Conservation (phyloP, 202 grass and related monocot species). For the Schoenoplectus triqueter region DNA sequence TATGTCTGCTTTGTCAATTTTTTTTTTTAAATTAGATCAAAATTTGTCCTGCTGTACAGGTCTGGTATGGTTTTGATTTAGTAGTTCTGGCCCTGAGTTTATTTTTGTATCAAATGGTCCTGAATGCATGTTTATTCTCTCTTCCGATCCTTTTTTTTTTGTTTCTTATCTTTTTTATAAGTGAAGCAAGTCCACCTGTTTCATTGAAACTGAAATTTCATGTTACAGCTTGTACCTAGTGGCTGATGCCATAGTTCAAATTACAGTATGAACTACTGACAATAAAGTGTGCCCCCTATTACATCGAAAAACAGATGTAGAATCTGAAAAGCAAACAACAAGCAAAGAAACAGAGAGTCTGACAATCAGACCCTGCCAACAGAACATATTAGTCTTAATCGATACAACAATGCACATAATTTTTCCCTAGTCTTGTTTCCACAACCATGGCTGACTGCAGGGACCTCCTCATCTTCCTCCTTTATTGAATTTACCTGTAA, state of each 20-base stretch:
- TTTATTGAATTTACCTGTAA: too few relatives aligned
- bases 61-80: background rate
- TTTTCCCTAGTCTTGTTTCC: background rate
- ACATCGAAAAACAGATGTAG: background rate
- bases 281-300: background rate
- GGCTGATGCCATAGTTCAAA: background rate
- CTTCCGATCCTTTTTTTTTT: background rate
- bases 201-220: background rate
- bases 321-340: slow-evolving; percentile 3
- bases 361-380: background rate
- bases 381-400: background rate
- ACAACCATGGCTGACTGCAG: background rate
- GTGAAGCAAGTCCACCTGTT: background rate
- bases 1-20: slow-evolving; percentile 37
- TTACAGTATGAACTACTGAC: background rate
- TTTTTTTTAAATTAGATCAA: slow-evolving; percentile 36
- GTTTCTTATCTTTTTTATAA: background rate
- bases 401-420: background rate
- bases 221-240: background rate
- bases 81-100: background rate
- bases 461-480: background rate
- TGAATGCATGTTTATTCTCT: background rate
- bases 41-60: slow-evolving; percentile 2
- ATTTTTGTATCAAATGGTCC: background rate
- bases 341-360: background rate